phyloP scores from a whole-genome alignment of 495 filamentous ascomycete genomes.

The Penicillium chermesinum region DNA sequence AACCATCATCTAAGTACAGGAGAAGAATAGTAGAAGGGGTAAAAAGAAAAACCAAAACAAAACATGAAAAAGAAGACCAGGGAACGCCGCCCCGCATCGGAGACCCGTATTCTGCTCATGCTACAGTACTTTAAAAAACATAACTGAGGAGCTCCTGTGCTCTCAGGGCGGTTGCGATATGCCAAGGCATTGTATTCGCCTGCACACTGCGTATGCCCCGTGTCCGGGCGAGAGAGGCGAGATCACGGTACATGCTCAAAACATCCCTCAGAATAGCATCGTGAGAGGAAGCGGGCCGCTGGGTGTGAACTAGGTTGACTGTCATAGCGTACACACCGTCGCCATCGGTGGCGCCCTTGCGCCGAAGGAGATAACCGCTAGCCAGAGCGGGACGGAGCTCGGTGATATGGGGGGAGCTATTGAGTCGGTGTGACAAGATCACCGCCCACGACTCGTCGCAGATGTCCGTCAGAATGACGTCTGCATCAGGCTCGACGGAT shows the following conservation, averaged over 20 bases:
- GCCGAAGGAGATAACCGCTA: conserved; percentile 73
- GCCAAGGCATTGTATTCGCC: conserved; percentile 70
- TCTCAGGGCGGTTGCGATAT: conserved; percentile 74
- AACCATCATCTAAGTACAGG: conserved; percentile 3
- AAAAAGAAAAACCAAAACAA: conserved; percentile 15
- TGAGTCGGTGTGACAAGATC: conserved; percentile 64
- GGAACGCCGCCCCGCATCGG: conserved; percentile 8
- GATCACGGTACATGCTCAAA: conserved; percentile 66
- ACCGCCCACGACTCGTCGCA: conserved; percentile 80
- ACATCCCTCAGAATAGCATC: conserved; percentile 66
- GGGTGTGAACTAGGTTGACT: conserved; percentile 60
- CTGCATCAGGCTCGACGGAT: conserved; percentile 56
- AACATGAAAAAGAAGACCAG: conserved; percentile 8
- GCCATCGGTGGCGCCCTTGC: conserved; percentile 54
- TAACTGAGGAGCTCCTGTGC: conserved; percentile 47
- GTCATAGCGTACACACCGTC: conserved; percentile 61
- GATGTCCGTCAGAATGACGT: conserved; percentile 69
- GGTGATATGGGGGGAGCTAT: conserved; percentile 56
- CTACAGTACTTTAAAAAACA: conserved; percentile 29
- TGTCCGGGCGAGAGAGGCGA: conserved; percentile 66
- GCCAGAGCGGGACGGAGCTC: conserved; percentile 61
- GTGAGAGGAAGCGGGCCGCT: conserved; percentile 38
- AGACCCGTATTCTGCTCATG: conserved; percentile 3
- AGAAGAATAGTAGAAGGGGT: background rate
- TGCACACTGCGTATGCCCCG: conserved; percentile 61